These are phyloP conservation scores for Scedosporium dehoogii DNA, from an alignment of 2,329 filamentous ascomycete genomes.

Conservation along the genomic window DNA sequence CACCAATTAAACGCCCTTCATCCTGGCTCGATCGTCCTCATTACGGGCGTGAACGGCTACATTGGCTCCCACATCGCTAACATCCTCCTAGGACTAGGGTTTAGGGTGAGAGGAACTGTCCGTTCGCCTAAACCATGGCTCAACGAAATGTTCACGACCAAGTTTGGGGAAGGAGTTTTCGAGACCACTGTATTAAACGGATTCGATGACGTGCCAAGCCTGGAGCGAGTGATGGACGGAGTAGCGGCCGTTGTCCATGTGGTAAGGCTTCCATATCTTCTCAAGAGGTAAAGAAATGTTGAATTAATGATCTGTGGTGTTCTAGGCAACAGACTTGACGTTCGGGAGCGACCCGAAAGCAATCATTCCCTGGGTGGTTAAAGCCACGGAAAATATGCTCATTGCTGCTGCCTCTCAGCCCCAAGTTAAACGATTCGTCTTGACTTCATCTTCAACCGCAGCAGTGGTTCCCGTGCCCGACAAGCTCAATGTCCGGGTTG, in stretches of 20 bases:
- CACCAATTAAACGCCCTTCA: not conserved
- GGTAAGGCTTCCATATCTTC: not conserved
- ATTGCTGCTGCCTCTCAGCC: slow-evolving; percentile 23
- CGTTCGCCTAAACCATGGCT: slow-evolving; percentile 12
- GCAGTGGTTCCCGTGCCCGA: slow-evolving; percentile 4
- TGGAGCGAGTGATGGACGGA: not conserved
- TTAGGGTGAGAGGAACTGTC: slow-evolving; percentile 28
- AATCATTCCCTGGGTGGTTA: slow-evolving; percentile 25
- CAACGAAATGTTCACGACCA: not conserved
- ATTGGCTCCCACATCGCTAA: slow-evolving; percentile 28
- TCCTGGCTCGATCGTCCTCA: slow-evolving; percentile 16
- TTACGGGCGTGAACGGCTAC: slow-evolving; percentile 32
- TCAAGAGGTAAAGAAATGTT: not conserved
- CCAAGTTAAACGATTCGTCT: slow-evolving; percentile 28
- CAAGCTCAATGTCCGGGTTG: slow-evolving; percentile 1
- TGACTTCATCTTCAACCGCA: slow-evolving; percentile 24
- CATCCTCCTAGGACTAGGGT: slow-evolving; percentile 23
- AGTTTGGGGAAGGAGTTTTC: not conserved
- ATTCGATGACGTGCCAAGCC: slow-evolving; percentile 11
- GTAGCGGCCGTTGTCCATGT: not conserved
- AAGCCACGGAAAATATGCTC: slow-evolving; percentile 19
- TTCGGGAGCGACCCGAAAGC: slow-evolving; percentile 26
- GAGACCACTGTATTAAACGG: slow-evolving; percentile 3
- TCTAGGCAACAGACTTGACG: slow-evolving; percentile 20
- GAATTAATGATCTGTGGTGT: no score